These are phyloP conservation scores for Murraya koenigii DNA, from an alignment of 345 rosid species.

Conservation along the genomic window DNA sequence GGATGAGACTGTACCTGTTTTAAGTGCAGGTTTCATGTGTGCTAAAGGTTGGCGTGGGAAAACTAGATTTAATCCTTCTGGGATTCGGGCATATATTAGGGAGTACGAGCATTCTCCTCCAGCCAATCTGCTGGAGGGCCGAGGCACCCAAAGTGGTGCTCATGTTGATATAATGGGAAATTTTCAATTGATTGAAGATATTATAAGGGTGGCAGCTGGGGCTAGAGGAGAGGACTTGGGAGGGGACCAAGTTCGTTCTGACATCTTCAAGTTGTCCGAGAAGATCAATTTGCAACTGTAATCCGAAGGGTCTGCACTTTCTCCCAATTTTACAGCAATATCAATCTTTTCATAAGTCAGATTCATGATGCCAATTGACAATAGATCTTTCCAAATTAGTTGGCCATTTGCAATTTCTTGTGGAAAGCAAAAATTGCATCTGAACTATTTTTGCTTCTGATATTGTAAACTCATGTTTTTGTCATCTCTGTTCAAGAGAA, in stretches of 20 bases:
- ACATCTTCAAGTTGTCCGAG: conserved; percentile 60
- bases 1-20: conserved; percentile 66
- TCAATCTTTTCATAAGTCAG: not conserved
- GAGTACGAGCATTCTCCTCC: conserved; percentile 73
- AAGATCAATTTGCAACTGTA: conserved; percentile 53
- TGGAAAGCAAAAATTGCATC: not conserved
- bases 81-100: conserved; percentile 45
- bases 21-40: conserved; percentile 73
- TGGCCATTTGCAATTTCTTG: not conserved
- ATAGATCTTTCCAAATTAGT: not conserved
- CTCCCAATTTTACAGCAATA: not conserved
- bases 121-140: conserved; percentile 61
- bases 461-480: not conserved
- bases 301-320: not conserved
- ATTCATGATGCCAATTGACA: not conserved
- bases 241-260: conserved; percentile 58
- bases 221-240: conserved; percentile 56
- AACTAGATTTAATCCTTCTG: conserved; percentile 73
- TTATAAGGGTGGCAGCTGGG: conserved; percentile 66
- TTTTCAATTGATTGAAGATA: conserved; percentile 69
- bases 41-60: conserved; percentile 79
- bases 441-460: not conserved
- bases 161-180: conserved; percentile 82
- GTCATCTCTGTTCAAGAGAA: not conserved
- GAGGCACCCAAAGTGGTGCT: conserved; percentile 77